phyloP scores from a whole-genome alignment of 2,329 filamentous ascomycete genomes.

The Hypoxylon sp. region DNA sequence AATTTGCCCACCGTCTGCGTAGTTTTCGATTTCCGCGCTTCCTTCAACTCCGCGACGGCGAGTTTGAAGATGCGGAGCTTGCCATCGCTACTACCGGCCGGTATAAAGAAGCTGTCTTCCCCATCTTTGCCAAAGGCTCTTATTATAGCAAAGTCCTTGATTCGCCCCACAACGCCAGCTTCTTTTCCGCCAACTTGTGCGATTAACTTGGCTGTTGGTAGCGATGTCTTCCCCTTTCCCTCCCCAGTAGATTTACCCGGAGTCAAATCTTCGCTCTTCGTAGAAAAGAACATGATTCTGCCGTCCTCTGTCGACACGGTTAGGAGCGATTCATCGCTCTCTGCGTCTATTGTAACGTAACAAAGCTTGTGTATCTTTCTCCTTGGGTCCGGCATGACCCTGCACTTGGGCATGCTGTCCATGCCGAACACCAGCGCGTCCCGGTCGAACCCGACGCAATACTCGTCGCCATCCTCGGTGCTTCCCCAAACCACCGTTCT shows the following conservation, averaged over 20 bases:
- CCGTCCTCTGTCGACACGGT: constrained; percentile 93
- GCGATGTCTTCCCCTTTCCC: constrained; percentile 57
- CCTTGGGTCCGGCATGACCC: constrained; percentile 74
- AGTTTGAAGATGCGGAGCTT: constrained; percentile 84
- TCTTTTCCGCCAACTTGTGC: constrained; percentile 84
- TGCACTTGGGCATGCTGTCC: constrained; percentile 85
- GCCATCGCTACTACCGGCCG: constrained; percentile 88
- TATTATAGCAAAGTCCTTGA: constrained; percentile 90
- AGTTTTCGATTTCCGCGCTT: constrained; percentile 48
- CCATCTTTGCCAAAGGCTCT: constrained; percentile 56
- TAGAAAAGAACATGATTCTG: constrained; percentile 85
- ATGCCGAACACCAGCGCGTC: constrained; percentile 89
- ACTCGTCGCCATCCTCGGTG: constrained; percentile 80
- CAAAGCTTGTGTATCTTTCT: constrained; percentile 88
- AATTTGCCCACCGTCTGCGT: constrained; percentile 70
- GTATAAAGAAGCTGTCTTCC: constrained; percentile 66
- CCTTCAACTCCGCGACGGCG: constrained; percentile 58
- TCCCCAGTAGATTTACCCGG: constrained; percentile 57
- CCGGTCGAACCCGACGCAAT: constrained; percentile 89
- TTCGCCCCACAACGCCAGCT: constrained; percentile 75
- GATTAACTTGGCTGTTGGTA: constrained; percentile 75
- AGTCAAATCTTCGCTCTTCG: constrained; percentile 65
- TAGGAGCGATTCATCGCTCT: constrained; percentile 70
- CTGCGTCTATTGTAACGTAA: constrained; percentile 73
- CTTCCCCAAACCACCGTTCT: constrained; percentile 84